phyloP scores from a whole-genome alignment of 805 yeast species.

The Torulaspora gathmanii region DNA sequence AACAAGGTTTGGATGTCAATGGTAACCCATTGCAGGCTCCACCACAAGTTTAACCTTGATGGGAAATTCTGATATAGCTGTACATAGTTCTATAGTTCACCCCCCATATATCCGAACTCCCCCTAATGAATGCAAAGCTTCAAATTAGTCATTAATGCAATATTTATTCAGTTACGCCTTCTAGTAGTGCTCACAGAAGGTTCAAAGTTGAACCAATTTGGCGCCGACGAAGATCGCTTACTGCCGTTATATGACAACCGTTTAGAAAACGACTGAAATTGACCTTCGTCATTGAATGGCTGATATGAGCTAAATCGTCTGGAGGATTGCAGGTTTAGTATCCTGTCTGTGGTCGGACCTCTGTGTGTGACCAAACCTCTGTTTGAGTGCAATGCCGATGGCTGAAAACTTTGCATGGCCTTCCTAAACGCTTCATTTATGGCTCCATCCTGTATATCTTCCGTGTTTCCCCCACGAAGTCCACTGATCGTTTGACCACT shows the following conservation, averaged over 20 bases:
- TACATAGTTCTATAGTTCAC: conserved; percentile 12
- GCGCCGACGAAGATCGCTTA: conserved; percentile 4
- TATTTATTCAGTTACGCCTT: background rate
- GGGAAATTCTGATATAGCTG: conserved; percentile 14
- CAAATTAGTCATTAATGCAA: background rate
- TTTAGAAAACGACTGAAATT: background rate
- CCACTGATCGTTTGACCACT: background rate
- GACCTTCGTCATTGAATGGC: conserved; percentile 1
- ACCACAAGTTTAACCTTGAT: conserved; percentile 44
- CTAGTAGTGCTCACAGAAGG: background rate
- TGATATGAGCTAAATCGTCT: conserved; percentile 11
- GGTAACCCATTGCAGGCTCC: conserved; percentile 85
- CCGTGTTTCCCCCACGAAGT: background rate
- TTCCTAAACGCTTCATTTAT: conserved; percentile 21
- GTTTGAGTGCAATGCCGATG: conserved; percentile 4
- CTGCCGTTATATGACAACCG: conserved; percentile 2
- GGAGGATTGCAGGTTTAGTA: background rate
- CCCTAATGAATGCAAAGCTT: conserved; percentile 6
- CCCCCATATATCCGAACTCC: conserved; percentile 11
- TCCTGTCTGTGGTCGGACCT: background rate
- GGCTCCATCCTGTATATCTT: background rate
- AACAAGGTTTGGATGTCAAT: conserved; percentile 79
- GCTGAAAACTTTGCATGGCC: conserved; percentile 18
- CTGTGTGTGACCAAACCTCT: conserved; percentile 3
- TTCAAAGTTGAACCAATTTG: background rate